These are phyloP conservation scores for Candida dubliniensis DNA, from an alignment of 1,139 yeast genomes.

Conservation along the genomic window DNA sequence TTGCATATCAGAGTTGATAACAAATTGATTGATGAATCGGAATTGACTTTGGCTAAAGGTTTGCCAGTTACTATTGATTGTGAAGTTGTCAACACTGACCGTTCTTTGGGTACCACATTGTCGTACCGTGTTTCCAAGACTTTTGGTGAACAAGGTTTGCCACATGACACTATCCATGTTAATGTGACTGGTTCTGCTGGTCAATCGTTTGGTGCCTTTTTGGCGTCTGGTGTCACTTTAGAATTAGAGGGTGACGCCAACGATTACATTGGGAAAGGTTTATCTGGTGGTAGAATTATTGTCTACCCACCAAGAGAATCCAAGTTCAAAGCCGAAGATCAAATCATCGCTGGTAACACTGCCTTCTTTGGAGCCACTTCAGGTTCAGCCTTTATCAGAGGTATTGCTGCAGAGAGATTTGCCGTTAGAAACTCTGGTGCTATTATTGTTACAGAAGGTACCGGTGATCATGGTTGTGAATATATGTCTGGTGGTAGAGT, in stretches of 20 bases:
- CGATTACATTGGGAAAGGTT: conserved; percentile 96
- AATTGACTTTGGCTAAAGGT: conserved; percentile 88
- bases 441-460: conserved; percentile 92
- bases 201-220: conserved; percentile 97
- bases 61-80: conserved; percentile 93
- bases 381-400: conserved; percentile 91
- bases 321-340: conserved; percentile 89
- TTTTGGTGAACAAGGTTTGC: conserved; percentile 91
- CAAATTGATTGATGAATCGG: conserved; percentile 94
- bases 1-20: conserved; percentile 91
- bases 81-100: conserved; percentile 91
- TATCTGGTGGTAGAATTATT: conserved; percentile 91
- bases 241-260: conserved; percentile 97
- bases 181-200: conserved; percentile 94
- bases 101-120: conserved; percentile 92
- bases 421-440: conserved; percentile 99
- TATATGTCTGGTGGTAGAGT: conserved; percentile 99
- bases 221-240: conserved; percentile 93
- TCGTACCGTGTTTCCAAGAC: conserved; percentile 91
- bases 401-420: conserved; percentile 98
- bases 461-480: conserved; percentile 98
- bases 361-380: conserved; percentile 98
- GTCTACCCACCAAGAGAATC: conserved; percentile 89
- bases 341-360: conserved; percentile 94
- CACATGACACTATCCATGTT: conserved; percentile 94